Conservation (phyloP, 148 eudicot genomes). For the Limonium bicolor region DNA sequence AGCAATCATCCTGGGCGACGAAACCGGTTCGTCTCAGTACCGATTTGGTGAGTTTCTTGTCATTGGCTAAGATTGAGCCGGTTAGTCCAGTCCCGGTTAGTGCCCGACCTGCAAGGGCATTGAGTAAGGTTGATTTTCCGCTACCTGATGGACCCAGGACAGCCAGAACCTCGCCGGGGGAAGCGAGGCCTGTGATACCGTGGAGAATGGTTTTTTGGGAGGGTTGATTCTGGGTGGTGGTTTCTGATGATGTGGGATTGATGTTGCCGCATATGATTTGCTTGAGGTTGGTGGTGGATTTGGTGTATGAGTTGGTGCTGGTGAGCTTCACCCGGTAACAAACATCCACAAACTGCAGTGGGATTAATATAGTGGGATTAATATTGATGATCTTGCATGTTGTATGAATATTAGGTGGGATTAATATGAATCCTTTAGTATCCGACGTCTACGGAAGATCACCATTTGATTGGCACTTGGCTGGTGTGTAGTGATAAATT, state of each 20-base stretch:
- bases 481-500: not conserved
- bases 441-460: too few relatives aligned
- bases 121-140: slow-evolving; percentile 81
- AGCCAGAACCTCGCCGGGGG: slow-evolving; percentile 77
- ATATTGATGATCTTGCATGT: too few relatives aligned
- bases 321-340: slow-evolving; percentile 43
- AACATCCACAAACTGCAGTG: slow-evolving; percentile 59
- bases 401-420: too few relatives aligned
- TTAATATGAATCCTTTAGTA: too few relatives aligned
- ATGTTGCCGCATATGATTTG: slow-evolving; percentile 9
- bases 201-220: slow-evolving; percentile 38
- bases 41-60: slow-evolving; percentile 23
- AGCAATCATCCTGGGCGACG: slow-evolving; percentile 72
- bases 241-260: not conserved
- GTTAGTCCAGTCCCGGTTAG: slow-evolving; percentile 30
- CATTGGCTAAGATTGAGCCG: slow-evolving; percentile 51
- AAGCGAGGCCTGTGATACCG: slow-evolving; percentile 53
- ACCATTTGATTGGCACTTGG: not conserved
- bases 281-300: slow-evolving; percentile 7
- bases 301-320: not conserved
- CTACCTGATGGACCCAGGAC: slow-evolving; percentile 94
- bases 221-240: slow-evolving; percentile 20
- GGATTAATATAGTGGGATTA: not conserved
- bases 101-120: slow-evolving; percentile 56
- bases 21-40: slow-evolving; percentile 50